Base-by-base conservation (phyloP, 352 stramenopile genomes). In the Thalassiosira exigua region DNA sequence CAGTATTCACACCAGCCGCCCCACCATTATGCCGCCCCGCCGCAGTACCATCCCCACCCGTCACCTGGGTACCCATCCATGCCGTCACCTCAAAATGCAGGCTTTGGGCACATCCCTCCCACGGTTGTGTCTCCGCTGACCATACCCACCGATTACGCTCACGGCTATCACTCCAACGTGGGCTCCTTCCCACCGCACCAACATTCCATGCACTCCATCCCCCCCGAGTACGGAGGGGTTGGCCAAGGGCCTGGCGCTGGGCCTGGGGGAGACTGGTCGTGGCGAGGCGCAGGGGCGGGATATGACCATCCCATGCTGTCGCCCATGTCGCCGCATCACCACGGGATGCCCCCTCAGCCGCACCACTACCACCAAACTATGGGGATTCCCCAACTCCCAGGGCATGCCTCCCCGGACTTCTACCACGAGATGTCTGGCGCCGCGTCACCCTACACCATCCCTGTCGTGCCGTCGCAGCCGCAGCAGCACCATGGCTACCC, bases 61-160 rank as follows among this genome's bases (percentile, higher is more conserved):
- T 17, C 46, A 21, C 36, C 41, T 29, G 51, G 62, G 60, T 29
- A 56, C 42, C 53, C 29, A 27, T 61, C 60, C n/a, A 48, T 66
- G 56, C 44, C 44, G 7, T 58, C 60, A 26, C 42, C 39, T 57
- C 50, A 58, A 41, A 71, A 69, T 59, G 17, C 29, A 21, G 46
- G 48, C 22, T 70, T 41, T 54, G 58, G 22, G 36, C 12, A 36
- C 30, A 58, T 60, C 29, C 62, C 56, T n/a, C 30, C 51, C 19
- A 60, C 22, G 27, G 62, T 81, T 1, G 51, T 76, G 12, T 82
- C 73, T 1, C 73, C 73, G 11, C 33, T 76, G 44, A 82, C 66
- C 11, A 61, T 82, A 14, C 57, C 69, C 26, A 2, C 56, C 9
- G 57, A 82, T 9, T 72, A 69, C 30, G 27, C 50, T 48, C 42